Base-by-base conservation (phyloP, 1,139 yeast species). In the Zygosaccharomyces sapae region DNA sequence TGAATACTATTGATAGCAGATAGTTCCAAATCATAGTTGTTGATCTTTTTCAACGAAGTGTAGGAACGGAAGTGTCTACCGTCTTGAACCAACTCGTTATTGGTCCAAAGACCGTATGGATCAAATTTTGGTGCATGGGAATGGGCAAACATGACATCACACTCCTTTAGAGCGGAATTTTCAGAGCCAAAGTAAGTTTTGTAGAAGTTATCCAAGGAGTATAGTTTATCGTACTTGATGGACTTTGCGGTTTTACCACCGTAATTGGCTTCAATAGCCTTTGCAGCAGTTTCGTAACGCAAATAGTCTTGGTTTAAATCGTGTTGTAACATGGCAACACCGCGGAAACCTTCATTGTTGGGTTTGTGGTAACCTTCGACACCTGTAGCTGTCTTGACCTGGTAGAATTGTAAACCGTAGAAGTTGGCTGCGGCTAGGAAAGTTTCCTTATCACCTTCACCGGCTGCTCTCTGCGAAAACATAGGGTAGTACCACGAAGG, bases 381-480 rank as follows among this genome's bases (percentile, higher is more conserved):
- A 18, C 60, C 63, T n/a, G 62, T 52, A 16, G 48, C 48, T 2
- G 63, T 73, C 41, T 78, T 76, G n/a, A 86, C 88, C 64, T 84
- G 90, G 60, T 86, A 85, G 54, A 71, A 83, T 1, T 78, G 72
- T 43, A 80, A 76, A 6, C 71, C 69, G 46, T 83, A 67, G 1
- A 84, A 86, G 39, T 76, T 76, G 0, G 94, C 83, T 0, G 92
- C 90, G 0, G 95, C 90, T 46, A 86, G 70, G 60, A 86, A 88
- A 0, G 96, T 86, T 62, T 88, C 96, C 63, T 87, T 88, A 65
- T 88, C 96, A 52, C 96, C 96, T 69, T 86, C 95, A 38, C 96
- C 96, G 48, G 82, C 85, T 0, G 86, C 80, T 10, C 90, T 90
- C 67, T 87, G 95, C 0, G 92, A 82, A 46, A 88, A 77, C 41